Base-by-base conservation (phyloP, 2,329 filamentous ascomycete species). In the Epicoccum sorghinum region DNA sequence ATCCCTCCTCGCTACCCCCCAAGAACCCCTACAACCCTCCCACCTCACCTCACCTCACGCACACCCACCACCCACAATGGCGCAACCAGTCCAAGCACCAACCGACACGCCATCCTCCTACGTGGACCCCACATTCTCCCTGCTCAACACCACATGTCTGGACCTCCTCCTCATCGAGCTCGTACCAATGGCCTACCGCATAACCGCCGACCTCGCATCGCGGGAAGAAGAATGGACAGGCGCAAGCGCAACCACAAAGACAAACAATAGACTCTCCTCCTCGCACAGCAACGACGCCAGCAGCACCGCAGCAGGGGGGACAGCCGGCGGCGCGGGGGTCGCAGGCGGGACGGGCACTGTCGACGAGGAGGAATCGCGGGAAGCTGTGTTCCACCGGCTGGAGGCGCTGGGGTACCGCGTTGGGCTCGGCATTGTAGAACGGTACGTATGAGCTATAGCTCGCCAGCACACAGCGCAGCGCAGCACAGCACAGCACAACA, bases 81-180 rank as follows among this genome's bases (percentile, higher is more conserved):
- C 63, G 25, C 55, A 59, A 48, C 32, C 61, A 39, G 44, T 43
- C 6, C 47, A 56, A 36, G 18, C 50, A 4, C 46, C 63, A 2
- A 61, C 60, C 25, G 60, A 66, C 37, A 53, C 53, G 30, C 51
- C 61, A 12, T 57, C 62, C 5, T 56, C 62, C 27, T 80, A 86
- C 64, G 83, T 83, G 61, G 91, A 96, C 76, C 89, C 90, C 33
- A 82, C 82, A 55, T 89, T 89, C 54, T 86, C 86, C 57, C 90
- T 93, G 78, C 82, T 97, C 66, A 89, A 85, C 78, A 86, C 89
- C 52, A 95, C 93, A 42, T 92, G 90, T 73, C 86, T 99, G 67
- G 95, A 99, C 77, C 89, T 99, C 66, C 85, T 99, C 52, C 85
- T 99, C 66, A 98, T 98, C 72, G 95, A 99, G 79, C 86, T 99